Percentiles rank a stretch among this genome's conserved stretches.
Evolutionary conservation across 768 basidiomycete species (phyloP).

Genomic region (Tylopilus cervinicoccineus): DNA sequence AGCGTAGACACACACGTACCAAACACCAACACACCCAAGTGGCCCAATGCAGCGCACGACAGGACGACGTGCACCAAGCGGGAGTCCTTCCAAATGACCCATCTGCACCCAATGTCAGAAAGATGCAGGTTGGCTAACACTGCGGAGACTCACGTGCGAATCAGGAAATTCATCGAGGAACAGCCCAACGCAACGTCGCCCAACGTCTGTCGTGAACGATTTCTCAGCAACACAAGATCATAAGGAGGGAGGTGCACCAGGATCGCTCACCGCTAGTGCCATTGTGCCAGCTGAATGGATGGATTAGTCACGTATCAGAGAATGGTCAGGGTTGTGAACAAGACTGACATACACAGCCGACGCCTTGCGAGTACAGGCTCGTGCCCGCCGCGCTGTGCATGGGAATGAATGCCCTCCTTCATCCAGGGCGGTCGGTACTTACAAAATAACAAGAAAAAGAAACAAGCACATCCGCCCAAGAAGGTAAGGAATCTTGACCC

Average conservation of each 20-base stretch:
- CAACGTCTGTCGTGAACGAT: neutral
- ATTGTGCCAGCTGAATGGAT: neutral
- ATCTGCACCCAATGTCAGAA: slow-evolving; percentile 10
- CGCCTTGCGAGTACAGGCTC: neutral
- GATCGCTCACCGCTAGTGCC: slow-evolving; percentile 5
- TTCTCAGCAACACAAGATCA: neutral
- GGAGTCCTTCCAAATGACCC: slow-evolving; percentile 23
- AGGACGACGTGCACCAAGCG: slow-evolving; percentile 11
- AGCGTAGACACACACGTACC: slow-evolving; percentile 2
- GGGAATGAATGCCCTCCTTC: neutral
- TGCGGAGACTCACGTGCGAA: slow-evolving; percentile 20
- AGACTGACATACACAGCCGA: slow-evolving; percentile 15
- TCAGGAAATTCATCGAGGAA: slow-evolving; percentile 20
- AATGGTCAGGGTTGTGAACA: neutral
- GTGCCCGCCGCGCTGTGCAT: slow-evolving; percentile 1
- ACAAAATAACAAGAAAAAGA: slow-evolving; percentile 9
- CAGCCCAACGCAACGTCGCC: slow-evolving; percentile 13
- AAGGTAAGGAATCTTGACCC: slow-evolving; percentile 19
- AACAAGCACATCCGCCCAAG: slow-evolving; percentile 13
- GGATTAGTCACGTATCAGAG: neutral
- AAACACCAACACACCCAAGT: slow-evolving; percentile 13
- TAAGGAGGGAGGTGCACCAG: too few species aligned
- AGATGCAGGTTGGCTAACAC: neutral
- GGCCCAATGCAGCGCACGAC: slow-evolving; percentile 12
- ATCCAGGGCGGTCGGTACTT: neutral